Conservation (phyloP, 306 rosid genomes). For the Acacia melanoxylon region DNA sequence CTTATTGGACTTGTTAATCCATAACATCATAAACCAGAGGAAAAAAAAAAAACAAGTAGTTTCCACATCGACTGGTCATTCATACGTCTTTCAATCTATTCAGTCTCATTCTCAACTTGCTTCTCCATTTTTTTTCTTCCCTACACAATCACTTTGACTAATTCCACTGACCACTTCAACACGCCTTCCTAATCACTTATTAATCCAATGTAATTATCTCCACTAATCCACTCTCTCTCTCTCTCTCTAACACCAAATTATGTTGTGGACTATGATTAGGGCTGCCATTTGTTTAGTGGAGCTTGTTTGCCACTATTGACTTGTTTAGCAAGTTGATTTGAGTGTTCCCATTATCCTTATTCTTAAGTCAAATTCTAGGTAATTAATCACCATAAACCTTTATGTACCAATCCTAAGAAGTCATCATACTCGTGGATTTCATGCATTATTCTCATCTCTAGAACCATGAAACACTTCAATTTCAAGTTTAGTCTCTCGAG, state of each 20-base stretch:
- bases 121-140: neutral
- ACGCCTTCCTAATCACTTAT: neutral
- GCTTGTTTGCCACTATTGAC: slow-evolving; percentile 27
- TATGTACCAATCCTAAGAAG: neutral
- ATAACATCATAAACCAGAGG: too few species aligned
- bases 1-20: neutral
- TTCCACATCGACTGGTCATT: slow-evolving; percentile 12
- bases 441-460: too few species aligned
- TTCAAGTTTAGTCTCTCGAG: neutral
- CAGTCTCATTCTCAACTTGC: slow-evolving; percentile 27
- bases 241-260: neutral
- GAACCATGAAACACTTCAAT: too few species aligned
- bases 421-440: neutral
- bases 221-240: neutral
- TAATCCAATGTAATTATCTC: neutral
- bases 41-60: neutral
- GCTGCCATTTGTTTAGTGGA: slow-evolving; percentile 27
- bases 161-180: slow-evolving; percentile 25
- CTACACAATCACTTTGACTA: slow-evolving; percentile 20
- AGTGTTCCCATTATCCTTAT: neutral
- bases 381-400: neutral
- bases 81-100: slow-evolving; percentile 36
- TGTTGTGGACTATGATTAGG: slow-evolving; percentile 18
- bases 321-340: neutral
- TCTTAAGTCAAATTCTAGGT: slow-evolving; percentile 13